Conservation (phyloP, 1,284 basidiomycete species). For the Moesziomyces parantarcticus region DNA sequence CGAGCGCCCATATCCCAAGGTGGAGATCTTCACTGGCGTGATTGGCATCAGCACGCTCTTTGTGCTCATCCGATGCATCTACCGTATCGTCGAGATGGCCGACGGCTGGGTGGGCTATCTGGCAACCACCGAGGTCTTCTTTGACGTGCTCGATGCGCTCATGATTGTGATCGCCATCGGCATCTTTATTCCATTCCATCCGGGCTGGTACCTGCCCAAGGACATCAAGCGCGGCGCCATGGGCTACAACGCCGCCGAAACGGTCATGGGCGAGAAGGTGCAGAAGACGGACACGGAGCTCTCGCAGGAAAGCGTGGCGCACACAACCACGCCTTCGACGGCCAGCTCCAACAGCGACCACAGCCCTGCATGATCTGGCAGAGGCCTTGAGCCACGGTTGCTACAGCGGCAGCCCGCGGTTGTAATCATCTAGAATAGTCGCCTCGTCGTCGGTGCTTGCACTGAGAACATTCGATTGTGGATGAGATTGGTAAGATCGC, state of each 20-base stretch:
- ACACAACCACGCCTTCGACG: background rate
- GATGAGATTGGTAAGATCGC: background rate
- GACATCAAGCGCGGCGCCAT: slow-evolving; percentile 16
- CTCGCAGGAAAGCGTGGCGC: slow-evolving; percentile 1
- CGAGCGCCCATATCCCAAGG: slow-evolving; percentile 16
- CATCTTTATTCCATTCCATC: slow-evolving; percentile 44
- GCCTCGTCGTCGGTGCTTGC: background rate
- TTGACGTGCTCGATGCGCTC: slow-evolving; percentile 40
- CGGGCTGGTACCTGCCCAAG: slow-evolving; percentile 24
- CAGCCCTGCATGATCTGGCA: slow-evolving; percentile 12
- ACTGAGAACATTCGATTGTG: background rate
- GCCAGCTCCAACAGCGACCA: slow-evolving; percentile 13
- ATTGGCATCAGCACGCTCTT: slow-evolving; percentile 43
- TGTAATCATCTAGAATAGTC: background rate
- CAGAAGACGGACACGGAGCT: background rate
- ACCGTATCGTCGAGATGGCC: slow-evolving; percentile 50
- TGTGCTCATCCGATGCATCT: slow-evolving; percentile 46
- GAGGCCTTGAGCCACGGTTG: background rate
- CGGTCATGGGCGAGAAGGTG: slow-evolving; percentile 14
- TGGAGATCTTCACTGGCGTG: slow-evolving; percentile 28
- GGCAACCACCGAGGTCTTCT: slow-evolving; percentile 34
- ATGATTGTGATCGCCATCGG: slow-evolving; percentile 45
- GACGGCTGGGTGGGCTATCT: slow-evolving; percentile 44
- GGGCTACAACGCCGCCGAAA: slow-evolving; percentile 21
- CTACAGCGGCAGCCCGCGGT: no score